Evolutionary conservation across 495 filamentous ascomycete species (phyloP).

Genomic region (Hyaloscypha variabilis): DNA sequence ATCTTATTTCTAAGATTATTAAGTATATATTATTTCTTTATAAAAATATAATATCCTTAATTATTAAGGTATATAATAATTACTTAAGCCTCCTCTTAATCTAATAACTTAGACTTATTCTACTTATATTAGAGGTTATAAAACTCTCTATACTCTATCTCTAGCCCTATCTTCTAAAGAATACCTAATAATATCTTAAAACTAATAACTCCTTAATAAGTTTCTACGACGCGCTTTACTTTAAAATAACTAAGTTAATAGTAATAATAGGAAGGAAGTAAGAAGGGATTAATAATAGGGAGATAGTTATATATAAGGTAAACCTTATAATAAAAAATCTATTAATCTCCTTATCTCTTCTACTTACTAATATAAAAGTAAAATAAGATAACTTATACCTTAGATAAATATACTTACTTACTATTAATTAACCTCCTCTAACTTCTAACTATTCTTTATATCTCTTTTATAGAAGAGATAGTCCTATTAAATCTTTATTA

Average conservation of each 20-base stretch:
- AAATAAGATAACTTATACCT: background rate
- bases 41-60: background rate
- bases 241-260: background rate
- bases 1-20: background rate
- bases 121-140: background rate
- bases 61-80: background rate
- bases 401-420: background rate
- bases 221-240: background rate
- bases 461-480: background rate
- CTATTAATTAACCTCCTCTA: background rate
- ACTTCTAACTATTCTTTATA: background rate
- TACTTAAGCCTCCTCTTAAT: background rate
- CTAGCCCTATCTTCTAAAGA: background rate
- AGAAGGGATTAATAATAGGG: background rate
- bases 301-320: background rate
- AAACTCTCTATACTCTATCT: background rate
- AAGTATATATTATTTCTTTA: background rate
- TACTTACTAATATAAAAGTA: background rate
- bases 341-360: background rate
- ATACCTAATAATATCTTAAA: background rate
- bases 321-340: background rate
- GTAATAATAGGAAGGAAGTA: background rate
- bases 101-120: background rate
- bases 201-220: background rate
- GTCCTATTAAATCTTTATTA: background rate